Evolutionary conservation across 495 filamentous ascomycete species (phyloP).

Genomic region (Parmelia sp.): DNA sequence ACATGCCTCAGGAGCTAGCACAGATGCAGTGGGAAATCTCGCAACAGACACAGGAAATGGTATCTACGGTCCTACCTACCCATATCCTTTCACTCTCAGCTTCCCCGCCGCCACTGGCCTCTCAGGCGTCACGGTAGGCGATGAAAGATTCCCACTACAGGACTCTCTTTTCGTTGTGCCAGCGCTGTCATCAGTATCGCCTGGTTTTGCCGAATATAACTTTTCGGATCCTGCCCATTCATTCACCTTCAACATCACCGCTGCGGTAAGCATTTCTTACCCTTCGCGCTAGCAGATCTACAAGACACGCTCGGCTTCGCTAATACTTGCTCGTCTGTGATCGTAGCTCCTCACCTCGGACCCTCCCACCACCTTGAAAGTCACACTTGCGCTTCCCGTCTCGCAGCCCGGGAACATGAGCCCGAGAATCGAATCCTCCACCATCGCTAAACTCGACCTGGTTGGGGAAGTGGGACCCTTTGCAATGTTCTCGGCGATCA

Average conservation of each 20-base stretch:
- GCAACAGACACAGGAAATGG: slow-evolving; percentile 10
- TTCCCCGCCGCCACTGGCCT: slow-evolving; percentile 9
- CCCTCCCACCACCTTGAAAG: not conserved
- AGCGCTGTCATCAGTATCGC: not conserved
- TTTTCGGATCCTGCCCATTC: not conserved
- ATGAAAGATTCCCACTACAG: slow-evolving; percentile 2
- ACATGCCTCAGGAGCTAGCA: not conserved
- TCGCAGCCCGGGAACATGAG: slow-evolving; percentile 6
- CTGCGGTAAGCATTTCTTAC: not conserved
- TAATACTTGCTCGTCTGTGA: not conserved
- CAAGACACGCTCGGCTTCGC: not conserved
- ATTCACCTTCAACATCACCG: slow-evolving; percentile 9
- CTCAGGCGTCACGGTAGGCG: slow-evolving; percentile 9
- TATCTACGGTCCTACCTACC: slow-evolving; percentile 18
- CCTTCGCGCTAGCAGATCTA: not conserved
- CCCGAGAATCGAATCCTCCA: not conserved
- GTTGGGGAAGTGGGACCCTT: not conserved
- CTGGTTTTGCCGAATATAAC: slow-evolving; percentile 6
- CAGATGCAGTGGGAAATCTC: slow-evolving; percentile 1
- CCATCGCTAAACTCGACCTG: not conserved
- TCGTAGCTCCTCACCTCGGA: not conserved
- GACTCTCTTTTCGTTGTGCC: slow-evolving; percentile 11
- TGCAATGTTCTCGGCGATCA: not conserved
- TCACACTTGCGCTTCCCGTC: not conserved
- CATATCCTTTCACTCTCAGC: slow-evolving; percentile 14